phyloP scores from a whole-genome alignment of 2,329 filamentous ascomycete species.

The Periglandula ipomoeae region DNA sequence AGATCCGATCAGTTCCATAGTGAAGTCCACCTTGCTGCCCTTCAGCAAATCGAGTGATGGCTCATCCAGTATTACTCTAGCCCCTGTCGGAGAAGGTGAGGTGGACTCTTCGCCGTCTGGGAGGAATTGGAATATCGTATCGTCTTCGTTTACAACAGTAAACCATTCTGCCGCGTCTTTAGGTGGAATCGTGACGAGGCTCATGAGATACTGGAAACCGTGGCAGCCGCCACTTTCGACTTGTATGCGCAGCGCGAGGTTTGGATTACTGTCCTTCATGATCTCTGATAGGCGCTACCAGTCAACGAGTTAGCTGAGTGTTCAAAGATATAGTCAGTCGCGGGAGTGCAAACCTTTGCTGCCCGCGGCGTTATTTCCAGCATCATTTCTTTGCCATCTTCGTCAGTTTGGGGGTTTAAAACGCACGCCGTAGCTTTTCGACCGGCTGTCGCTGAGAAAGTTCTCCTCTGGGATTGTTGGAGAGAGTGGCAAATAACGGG shows the following conservation, averaged over 20 bases:
- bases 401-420: constrained; percentile 67
- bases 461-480: constrained; percentile 9
- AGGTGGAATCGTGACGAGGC: constrained; percentile 55
- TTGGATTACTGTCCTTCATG: constrained; percentile 66
- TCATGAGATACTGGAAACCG: constrained; percentile 96
- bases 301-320: background rate
- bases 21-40: constrained; percentile 93
- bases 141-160: constrained; percentile 54
- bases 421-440: constrained; percentile 38
- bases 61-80: constrained; percentile 85
- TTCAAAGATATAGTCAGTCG: background rate
- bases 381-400: constrained; percentile 74
- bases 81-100: constrained; percentile 22
- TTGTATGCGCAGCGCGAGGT: constrained; percentile 79
- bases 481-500: background rate
- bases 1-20: constrained; percentile 77
- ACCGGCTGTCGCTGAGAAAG: constrained; percentile 29
- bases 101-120: constrained; percentile 32
- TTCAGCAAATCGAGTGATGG: constrained; percentile 80
- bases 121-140: constrained; percentile 74
- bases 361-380: constrained; percentile 80
- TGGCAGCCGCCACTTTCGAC: constrained; percentile 94
- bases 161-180: constrained; percentile 24
- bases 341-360: constrained; percentile 50
- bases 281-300: constrained; percentile 64